Evolutionary conservation across 257 asterid species (phyloP).

Genomic region (Ehretia macrophylla): DNA sequence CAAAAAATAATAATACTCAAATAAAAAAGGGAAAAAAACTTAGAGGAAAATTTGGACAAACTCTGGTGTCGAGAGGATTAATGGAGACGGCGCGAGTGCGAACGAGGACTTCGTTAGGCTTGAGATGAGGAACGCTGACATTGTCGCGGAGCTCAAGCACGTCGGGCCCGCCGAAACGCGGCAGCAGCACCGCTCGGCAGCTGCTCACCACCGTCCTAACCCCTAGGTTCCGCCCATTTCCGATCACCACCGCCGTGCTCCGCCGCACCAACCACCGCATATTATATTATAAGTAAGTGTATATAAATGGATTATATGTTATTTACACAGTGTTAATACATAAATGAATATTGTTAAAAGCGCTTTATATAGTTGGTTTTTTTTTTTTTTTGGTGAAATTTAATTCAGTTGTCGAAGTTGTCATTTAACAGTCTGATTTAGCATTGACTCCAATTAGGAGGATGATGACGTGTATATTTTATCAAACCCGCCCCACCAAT

Average conservation of each 20-base stretch:
- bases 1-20: background rate
- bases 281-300: too few relatives aligned
- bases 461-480: too few relatives aligned
- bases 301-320: too few relatives aligned
- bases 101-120: conserved; percentile 85
- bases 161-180: conserved; percentile 88
- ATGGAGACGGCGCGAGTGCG: conserved; percentile 94
- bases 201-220: conserved; percentile 48
- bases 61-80: conserved; percentile 90
- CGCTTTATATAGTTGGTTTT: too few relatives aligned
- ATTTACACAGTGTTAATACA: too few relatives aligned
- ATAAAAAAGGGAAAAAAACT: too few relatives aligned
- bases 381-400: too few relatives aligned
- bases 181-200: conserved; percentile 81
- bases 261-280: conserved; percentile 54
- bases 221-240: conserved; percentile 22
- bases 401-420: too few relatives aligned
- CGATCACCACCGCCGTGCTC: conserved; percentile 22
- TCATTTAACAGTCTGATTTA: too few relatives aligned
- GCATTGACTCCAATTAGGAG: too few relatives aligned
- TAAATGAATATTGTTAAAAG: too few relatives aligned
- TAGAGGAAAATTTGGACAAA: conserved; percentile 27
- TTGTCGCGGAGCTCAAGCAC: conserved; percentile 69
- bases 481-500: too few relatives aligned
- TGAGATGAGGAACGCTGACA: conserved; percentile 68